phyloP scores from a whole-genome alignment of 2,329 filamentous ascomycete species.

The Blumeria hordei region DNA sequence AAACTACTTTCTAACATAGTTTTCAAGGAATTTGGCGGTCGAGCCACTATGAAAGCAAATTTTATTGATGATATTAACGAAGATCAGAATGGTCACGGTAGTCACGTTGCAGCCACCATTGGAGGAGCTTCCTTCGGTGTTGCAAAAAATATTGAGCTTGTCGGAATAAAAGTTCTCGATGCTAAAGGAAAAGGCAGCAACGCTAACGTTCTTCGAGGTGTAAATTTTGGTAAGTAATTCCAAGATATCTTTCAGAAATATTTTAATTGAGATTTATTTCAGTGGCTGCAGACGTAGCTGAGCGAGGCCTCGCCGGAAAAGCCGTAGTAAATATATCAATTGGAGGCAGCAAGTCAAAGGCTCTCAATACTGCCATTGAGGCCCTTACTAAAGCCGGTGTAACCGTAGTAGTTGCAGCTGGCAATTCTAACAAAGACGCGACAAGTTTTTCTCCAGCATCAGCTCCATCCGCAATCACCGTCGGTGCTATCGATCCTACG shows the following conservation, averaged over 20 bases:
- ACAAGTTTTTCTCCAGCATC: slow-evolving; percentile 23
- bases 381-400: slow-evolving; percentile 26
- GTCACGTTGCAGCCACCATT: slow-evolving; percentile 19
- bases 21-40: slow-evolving; percentile 15
- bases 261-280: slow-evolving; percentile 12
- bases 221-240: slow-evolving; percentile 21
- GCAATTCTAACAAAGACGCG: slow-evolving; percentile 22
- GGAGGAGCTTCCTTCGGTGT: slow-evolving; percentile 18
- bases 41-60: slow-evolving; percentile 16
- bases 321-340: slow-evolving; percentile 30
- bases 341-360: slow-evolving; percentile 20
- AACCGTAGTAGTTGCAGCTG: slow-evolving; percentile 27
- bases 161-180: slow-evolving; percentile 18
- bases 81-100: slow-evolving; percentile 20
- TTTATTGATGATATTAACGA: slow-evolving; percentile 12
- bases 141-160: slow-evolving; percentile 16
- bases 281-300: slow-evolving; percentile 14
- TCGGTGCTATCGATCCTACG: slow-evolving; percentile 22
- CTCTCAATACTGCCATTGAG: slow-evolving; percentile 23
- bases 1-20: background rate
- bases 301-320: slow-evolving; percentile 13
- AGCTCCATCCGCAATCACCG: slow-evolving; percentile 23
- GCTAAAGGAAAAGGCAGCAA: slow-evolving; percentile 21
- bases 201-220: slow-evolving; percentile 29
- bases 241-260: background rate